Evolutionary conservation across 2,329 filamentous ascomycete genomes (phyloP).

Genomic region (Alternaria brassicae): DNA sequence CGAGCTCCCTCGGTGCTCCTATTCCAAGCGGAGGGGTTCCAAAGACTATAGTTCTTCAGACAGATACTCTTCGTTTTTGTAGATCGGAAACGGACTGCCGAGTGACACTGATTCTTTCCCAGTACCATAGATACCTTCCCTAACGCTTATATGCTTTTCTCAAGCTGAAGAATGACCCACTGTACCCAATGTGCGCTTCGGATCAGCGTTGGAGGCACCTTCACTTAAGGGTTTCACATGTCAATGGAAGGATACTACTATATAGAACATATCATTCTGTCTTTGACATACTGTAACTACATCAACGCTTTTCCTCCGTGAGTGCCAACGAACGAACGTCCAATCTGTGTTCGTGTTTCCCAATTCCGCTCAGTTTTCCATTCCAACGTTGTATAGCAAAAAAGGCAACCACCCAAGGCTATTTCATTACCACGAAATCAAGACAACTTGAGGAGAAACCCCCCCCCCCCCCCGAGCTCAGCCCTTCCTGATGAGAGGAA

Average conservation of each 20-base stretch:
- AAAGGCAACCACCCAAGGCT: not conserved
- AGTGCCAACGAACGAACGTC: conserved; percentile 1
- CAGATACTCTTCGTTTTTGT: too few relatives aligned
- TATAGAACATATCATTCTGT: not conserved
- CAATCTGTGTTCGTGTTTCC: conserved; percentile 1
- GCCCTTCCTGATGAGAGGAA: not conserved
- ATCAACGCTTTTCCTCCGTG: not conserved
- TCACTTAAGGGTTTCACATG: too few relatives aligned
- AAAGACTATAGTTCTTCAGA: too few relatives aligned
- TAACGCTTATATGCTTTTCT: too few relatives aligned
- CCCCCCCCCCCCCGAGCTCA: too few relatives aligned
- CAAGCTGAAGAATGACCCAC: too few relatives aligned
- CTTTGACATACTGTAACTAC: not conserved
- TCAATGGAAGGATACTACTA: not conserved
- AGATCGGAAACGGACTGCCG: too few relatives aligned
- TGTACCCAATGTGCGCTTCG: not conserved
- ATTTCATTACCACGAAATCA: not conserved
- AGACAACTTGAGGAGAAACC: not conserved
- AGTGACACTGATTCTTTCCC: too few relatives aligned
- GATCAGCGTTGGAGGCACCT: not conserved
- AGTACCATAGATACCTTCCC: too few relatives aligned
- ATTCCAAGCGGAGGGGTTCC: too few relatives aligned
- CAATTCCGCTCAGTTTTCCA: not conserved
- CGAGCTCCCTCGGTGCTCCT: too few relatives aligned
- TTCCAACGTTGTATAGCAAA: not conserved